phyloP scores from a whole-genome alignment of 768 basidiomycete species.

The Kwoniella mangroviensis region DNA sequence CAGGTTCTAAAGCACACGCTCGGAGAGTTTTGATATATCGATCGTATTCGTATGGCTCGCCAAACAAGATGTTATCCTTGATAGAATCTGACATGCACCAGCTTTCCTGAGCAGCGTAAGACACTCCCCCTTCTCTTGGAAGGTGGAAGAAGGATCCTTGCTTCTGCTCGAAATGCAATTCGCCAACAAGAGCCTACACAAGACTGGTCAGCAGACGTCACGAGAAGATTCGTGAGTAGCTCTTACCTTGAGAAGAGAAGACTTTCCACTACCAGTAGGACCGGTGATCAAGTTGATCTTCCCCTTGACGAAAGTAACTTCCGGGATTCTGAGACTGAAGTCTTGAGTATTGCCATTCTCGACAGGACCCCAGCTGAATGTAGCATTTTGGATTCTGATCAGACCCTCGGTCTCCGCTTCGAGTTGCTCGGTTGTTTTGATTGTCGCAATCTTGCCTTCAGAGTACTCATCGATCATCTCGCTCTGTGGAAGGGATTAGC shows the following conservation, averaged over 20 bases:
- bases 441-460: conserved; percentile 21
- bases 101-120: conserved; percentile 81
- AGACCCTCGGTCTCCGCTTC: conserved; percentile 47
- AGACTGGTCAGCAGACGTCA: background rate
- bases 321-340: conserved; percentile 55
- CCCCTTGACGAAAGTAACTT: conserved; percentile 56
- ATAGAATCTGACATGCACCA: conserved; percentile 76
- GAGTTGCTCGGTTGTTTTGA: conserved; percentile 35
- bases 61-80: conserved; percentile 65
- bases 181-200: conserved; percentile 58
- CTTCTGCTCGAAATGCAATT: conserved; percentile 58
- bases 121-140: conserved; percentile 70
- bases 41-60: conserved; percentile 59
- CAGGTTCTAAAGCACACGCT: conserved; percentile 60
- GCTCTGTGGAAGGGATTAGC: conserved; percentile 36
- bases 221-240: background rate
- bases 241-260: conserved; percentile 47
- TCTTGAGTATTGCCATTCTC: conserved; percentile 62
- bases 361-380: conserved; percentile 54
- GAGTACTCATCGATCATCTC: conserved; percentile 54
- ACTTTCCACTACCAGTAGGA: conserved; percentile 58
- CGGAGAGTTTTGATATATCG: conserved; percentile 60
- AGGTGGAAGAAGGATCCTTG: conserved; percentile 71
- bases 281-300: conserved; percentile 59
- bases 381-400: conserved; percentile 53